Conservation (phyloP, 2,329 filamentous ascomycete genomes). For the Alternaria atra region DNA sequence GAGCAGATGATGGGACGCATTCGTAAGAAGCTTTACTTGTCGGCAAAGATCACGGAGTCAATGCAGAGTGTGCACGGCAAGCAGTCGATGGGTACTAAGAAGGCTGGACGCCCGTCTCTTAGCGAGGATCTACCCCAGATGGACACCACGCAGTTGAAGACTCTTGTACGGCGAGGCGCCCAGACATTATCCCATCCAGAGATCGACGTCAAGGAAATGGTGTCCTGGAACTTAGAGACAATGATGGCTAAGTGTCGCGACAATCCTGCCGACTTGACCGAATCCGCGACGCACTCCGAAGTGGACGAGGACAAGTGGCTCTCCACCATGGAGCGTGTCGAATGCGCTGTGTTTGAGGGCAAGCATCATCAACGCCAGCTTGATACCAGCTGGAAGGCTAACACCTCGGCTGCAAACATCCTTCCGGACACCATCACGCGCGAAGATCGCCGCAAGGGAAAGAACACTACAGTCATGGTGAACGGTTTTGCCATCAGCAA, state of each 20-base stretch:
- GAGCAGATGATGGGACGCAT: constrained; percentile 67
- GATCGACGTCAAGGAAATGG: constrained; percentile 65
- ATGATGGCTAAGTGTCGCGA: constrained; percentile 65
- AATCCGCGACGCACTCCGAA: constrained; percentile 48
- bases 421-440: constrained; percentile 53
- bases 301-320: constrained; percentile 66
- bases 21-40: constrained; percentile 70
- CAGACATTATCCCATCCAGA: constrained; percentile 62
- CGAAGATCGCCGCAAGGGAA: constrained; percentile 62
- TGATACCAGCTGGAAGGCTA: constrained; percentile 32
- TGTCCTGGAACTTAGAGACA: constrained; percentile 65
- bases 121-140: constrained; percentile 63
- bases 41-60: constrained; percentile 67
- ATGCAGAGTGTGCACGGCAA: constrained; percentile 63
- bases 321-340: constrained; percentile 64
- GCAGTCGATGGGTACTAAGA: constrained; percentile 34
- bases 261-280: constrained; percentile 55
- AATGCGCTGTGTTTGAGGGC: constrained; percentile 66
- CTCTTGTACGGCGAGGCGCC: constrained; percentile 63
- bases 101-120: constrained; percentile 24
- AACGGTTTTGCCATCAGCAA: constrained; percentile 66
- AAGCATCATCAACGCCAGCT: constrained; percentile 58
- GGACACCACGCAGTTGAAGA: constrained; percentile 62
- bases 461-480: constrained; percentile 66
- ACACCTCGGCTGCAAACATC: constrained; percentile 45